These are phyloP conservation scores for Lentinus polychrous DNA, from an alignment of 1,284 basidiomycete genomes.

Conservation along the genomic window DNA sequence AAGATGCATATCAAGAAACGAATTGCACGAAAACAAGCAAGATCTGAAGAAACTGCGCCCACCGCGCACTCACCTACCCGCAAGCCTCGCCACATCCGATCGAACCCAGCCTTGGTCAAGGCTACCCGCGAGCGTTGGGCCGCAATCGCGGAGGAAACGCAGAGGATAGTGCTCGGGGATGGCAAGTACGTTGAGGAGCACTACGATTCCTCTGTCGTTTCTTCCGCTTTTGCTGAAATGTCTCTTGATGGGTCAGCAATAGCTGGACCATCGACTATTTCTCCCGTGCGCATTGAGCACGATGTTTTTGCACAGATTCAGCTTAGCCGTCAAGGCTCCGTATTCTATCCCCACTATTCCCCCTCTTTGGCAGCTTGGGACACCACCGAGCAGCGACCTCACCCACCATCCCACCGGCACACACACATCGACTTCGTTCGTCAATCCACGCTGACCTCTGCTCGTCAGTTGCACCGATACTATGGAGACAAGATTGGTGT, in stretches of 20 bases:
- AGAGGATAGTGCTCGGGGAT: slow-evolving; percentile 34
- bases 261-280: slow-evolving; percentile 7
- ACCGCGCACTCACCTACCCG: slow-evolving; percentile 9
- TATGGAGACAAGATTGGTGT: slow-evolving; percentile 29
- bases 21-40: background rate
- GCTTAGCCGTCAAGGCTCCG: slow-evolving; percentile 32
- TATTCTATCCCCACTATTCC: slow-evolving; percentile 34
- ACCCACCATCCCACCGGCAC: slow-evolving; percentile 10
- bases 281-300: slow-evolving; percentile 21
- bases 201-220: slow-evolving; percentile 17
- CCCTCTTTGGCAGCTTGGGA: slow-evolving; percentile 30
- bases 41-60: background rate
- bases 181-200: slow-evolving; percentile 39
- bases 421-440: slow-evolving; percentile 26
- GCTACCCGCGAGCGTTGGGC: slow-evolving; percentile 21
- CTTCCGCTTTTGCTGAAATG: slow-evolving; percentile 18
- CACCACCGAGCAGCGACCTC: slow-evolving; percentile 8
- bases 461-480: slow-evolving; percentile 15
- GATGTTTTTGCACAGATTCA: slow-evolving; percentile 32
- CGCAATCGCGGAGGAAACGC: slow-evolving; percentile 33
- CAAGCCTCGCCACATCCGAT: background rate
- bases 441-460: slow-evolving; percentile 28
- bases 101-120: slow-evolving; percentile 4
- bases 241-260: slow-evolving; percentile 13
- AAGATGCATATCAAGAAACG: background rate